Evolutionary conservation across 1,284 basidiomycete genomes (phyloP).

Genomic region (Tylopilus sp.): DNA sequence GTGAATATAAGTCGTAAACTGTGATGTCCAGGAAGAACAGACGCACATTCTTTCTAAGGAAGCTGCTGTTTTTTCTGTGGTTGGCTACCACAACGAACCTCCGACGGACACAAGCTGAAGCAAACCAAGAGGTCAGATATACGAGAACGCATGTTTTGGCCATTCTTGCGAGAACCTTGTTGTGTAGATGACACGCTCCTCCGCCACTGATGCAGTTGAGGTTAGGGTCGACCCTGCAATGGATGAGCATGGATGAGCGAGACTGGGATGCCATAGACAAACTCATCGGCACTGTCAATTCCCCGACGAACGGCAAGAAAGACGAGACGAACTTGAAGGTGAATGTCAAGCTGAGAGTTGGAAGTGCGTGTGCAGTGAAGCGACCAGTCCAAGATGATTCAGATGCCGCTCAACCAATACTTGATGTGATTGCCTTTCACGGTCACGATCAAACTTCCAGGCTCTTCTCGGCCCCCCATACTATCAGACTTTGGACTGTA

Average conservation of each 20-base stretch:
- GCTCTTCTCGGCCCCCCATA: too few species aligned
- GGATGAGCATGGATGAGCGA: background rate
- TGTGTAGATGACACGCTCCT: slow-evolving; percentile 90
- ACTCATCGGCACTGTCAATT: slow-evolving; percentile 95
- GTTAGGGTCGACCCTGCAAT: slow-evolving; percentile 81
- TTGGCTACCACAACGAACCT: slow-evolving; percentile 97
- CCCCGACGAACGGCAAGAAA: slow-evolving; percentile 44
- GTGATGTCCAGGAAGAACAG: background rate
- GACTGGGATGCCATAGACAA: slow-evolving; percentile 56
- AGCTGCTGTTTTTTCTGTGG: slow-evolving; percentile 90
- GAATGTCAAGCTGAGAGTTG: too few species aligned
- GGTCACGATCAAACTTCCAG: too few species aligned
- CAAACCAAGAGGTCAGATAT: background rate
- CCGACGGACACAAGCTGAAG: slow-evolving; percentile 21
- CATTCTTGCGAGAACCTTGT: slow-evolving; percentile 97
- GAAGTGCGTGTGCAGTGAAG: too few species aligned
- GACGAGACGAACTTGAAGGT: too few species aligned
- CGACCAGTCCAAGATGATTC: too few species aligned
- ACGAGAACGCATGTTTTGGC: slow-evolving; percentile 75
- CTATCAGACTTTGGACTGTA: too few species aligned
- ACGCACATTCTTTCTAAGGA: slow-evolving; percentile 86
- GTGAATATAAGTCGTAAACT: background rate
- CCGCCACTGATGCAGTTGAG: slow-evolving; percentile 99
- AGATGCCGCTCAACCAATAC: too few species aligned
- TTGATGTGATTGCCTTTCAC: too few species aligned